These are phyloP conservation scores for Blastocystis sp. DNA, from an alignment of 352 stramenopile genomes.

Conservation along the genomic window DNA sequence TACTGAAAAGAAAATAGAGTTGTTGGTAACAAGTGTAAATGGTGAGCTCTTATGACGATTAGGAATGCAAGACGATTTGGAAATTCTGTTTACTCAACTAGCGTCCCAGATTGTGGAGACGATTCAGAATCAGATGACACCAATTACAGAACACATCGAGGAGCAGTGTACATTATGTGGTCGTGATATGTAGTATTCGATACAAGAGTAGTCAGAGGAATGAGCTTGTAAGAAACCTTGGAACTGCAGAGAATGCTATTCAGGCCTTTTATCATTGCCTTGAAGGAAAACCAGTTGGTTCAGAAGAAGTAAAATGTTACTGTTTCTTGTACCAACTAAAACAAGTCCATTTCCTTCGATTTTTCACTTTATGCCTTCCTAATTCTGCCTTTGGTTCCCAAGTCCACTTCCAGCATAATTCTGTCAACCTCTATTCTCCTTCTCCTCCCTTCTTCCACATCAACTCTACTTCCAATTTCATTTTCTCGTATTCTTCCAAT, in stretches of 20 bases:
- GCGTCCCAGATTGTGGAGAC: constrained; percentile 6
- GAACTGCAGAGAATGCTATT: constrained; percentile 35
- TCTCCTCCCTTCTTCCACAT: too few relatives aligned
- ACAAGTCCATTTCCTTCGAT: background rate
- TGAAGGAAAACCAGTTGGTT: background rate
- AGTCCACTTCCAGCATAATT: background rate
- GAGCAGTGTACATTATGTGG: background rate
- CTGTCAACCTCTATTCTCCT: too few relatives aligned
- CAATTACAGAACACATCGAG: background rate
- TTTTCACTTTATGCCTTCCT: background rate
- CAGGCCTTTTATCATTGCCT: constrained; percentile 41
- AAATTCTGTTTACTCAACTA: constrained; percentile 71
- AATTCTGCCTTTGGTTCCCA: background rate
- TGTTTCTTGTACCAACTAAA: background rate
- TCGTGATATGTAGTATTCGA: background rate
- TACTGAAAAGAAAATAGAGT: background rate
- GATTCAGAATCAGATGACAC: background rate
- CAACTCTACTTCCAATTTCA: too few relatives aligned
- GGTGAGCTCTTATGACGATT: background rate
- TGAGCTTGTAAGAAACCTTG: background rate
- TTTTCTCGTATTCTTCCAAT: too few relatives aligned
- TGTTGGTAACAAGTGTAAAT: background rate
- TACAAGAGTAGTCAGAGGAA: background rate
- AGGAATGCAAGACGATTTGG: constrained; percentile 70
- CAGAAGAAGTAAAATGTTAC: background rate